Evolutionary conservation across 441 rosid species (phyloP), one percentile per base, ranked within the genome.

Genomic region (Viola pubescens): DNA sequence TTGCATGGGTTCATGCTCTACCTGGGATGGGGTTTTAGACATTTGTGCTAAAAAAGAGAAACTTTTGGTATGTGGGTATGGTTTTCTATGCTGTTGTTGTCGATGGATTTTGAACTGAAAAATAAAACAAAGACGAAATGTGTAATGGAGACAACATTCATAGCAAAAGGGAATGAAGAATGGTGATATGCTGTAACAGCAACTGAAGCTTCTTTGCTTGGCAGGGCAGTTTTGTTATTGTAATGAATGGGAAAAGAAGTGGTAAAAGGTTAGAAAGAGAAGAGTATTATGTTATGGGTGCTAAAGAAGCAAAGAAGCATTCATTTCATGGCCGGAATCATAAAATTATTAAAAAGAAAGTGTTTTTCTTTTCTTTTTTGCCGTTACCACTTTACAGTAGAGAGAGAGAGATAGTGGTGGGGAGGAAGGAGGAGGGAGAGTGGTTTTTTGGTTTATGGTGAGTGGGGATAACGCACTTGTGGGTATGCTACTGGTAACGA

Each of bases 281-380:
- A 4, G 37, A 34, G 37, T 48, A n/a, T 16, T 44, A 4, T 12
- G 49, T 46, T 46, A 69, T 46, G 78, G 79, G 76, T 75, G 78
- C 43, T 41, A 47, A 75, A 45, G 66, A 84, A 80, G 84, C 79
- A 82, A 84, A 53, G 80, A 39, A 75, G 73, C 81, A 77, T 70
- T 76, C 81, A 77, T 67, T 75, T 26, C 78, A 75, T 69, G 76
- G 56, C 47, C 61, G 73, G 39, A 58, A 65, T 45, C 54, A 66
- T 40, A 26, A 2, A 26, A 26, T 34, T 9, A 13, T 19, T 58
- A 60, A 42, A 13, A 3, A 59, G 44, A 60, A 39, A 54, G 6
- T 13, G 51, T 49, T 40, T 5, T 8, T 16, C 42, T 56, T 52
- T 54, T 37, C 54, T 49, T 34, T 41, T 9, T 48, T 53, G 6